phyloP scores from a whole-genome alignment of 2,329 filamentous ascomycete genomes.

The Xylaria sp. region DNA sequence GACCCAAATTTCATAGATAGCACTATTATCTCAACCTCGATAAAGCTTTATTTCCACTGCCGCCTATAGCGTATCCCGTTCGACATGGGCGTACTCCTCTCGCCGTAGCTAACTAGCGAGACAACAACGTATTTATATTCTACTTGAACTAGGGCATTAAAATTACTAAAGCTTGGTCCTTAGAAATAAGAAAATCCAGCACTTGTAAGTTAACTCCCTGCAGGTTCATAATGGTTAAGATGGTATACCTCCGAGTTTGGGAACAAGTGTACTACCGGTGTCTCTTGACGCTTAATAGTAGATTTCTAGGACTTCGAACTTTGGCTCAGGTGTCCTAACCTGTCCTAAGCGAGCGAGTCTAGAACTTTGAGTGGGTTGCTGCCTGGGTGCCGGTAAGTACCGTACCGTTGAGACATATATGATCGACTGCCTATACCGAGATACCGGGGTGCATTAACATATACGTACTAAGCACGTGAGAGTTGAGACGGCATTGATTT shows the following conservation, averaged over 20 bases:
- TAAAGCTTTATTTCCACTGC: no score
- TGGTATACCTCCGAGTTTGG: background rate
- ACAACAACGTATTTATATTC: no score
- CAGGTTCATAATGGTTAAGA: background rate
- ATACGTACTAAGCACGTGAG: slow-evolving; percentile 7
- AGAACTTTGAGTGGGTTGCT: slow-evolving; percentile 6
- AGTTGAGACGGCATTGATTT: background rate
- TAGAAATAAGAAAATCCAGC: background rate
- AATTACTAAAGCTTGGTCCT: no score
- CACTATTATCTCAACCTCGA: no score
- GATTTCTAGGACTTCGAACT: background rate
- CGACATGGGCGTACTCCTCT: no score
- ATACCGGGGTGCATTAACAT: background rate
- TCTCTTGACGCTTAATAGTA: no score
- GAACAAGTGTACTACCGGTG: background rate
- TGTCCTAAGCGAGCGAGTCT: slow-evolving; percentile 16
- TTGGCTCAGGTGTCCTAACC: background rate
- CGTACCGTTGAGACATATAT: background rate
- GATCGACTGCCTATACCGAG: background rate
- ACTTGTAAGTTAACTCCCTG: background rate
- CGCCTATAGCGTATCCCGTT: no score
- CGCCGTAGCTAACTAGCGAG: no score
- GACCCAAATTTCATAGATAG: no score
- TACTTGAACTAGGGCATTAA: no score
- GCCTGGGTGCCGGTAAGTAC: background rate